Evolutionary conservation across 106 monocot species (phyloP).

Genomic region (Vanilla planifolia): DNA sequence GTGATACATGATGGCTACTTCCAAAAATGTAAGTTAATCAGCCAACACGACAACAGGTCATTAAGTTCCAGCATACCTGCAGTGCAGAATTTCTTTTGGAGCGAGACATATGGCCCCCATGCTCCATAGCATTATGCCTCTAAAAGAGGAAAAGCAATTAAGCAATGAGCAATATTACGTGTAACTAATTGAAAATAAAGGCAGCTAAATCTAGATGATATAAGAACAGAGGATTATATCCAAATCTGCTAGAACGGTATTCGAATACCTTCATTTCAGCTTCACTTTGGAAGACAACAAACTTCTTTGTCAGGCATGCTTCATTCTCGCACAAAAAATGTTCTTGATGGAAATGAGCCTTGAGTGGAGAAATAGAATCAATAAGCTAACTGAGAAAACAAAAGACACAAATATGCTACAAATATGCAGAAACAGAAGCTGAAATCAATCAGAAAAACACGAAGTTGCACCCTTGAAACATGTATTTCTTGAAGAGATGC

Average conservation of each 20-base stretch:
- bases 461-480: background rate
- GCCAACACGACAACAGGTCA: background rate
- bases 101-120: slow-evolving; percentile 90
- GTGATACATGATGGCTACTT: background rate
- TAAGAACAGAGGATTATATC: background rate
- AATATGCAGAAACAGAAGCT: background rate
- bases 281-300: slow-evolving; percentile 81
- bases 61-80: slow-evolving; percentile 32
- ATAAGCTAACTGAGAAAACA: no score
- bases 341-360: slow-evolving; percentile 89
- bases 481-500: slow-evolving; percentile 3
- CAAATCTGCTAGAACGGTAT: background rate
- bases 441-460: background rate
- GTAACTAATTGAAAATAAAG: background rate
- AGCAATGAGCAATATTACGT: background rate
- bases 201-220: background rate
- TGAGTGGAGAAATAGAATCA: slow-evolving; percentile 3
- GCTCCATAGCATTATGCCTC: slow-evolving; percentile 94
- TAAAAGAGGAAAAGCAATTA: slow-evolving; percentile 12
- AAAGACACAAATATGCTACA: background rate
- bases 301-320: slow-evolving; percentile 81
- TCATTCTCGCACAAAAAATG: slow-evolving; percentile 92
- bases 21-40: background rate
- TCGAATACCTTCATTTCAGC: slow-evolving; percentile 76
- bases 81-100: slow-evolving; percentile 94